These are phyloP conservation scores for Hemileia vastatrix DNA, from an alignment of 1,284 basidiomycete genomes.

Conservation along the genomic window DNA sequence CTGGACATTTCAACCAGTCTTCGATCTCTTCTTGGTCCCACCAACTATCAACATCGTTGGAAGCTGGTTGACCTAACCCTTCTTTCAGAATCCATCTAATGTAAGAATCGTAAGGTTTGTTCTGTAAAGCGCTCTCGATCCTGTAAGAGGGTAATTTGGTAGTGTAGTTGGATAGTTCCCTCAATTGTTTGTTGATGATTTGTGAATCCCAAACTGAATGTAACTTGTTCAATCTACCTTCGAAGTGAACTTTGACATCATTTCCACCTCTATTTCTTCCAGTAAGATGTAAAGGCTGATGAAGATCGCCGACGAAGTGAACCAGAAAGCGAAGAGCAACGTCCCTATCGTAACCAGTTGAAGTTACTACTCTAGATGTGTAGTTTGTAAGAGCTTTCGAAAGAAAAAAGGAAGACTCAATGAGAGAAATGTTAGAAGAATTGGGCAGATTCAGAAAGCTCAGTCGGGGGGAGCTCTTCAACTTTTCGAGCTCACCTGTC, in stretches of 20 bases:
- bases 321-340: conserved; percentile 74
- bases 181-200: conserved; percentile 69
- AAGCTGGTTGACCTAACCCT: conserved; percentile 49
- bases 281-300: conserved; percentile 79
- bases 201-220: conserved; percentile 77
- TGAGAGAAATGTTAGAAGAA: not conserved
- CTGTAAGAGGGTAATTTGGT: conserved; percentile 54
- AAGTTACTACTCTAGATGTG: conserved; percentile 26
- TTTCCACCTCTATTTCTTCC: conserved; percentile 79
- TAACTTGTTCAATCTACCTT: conserved; percentile 49
- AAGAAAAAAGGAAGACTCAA: conserved; percentile 10
- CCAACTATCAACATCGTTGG: conserved; percentile 26
- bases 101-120: conserved; percentile 76
- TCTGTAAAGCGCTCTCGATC: conserved; percentile 64
- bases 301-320: conserved; percentile 82
- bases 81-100: conserved; percentile 76
- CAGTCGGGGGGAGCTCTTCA: conserved; percentile 20
- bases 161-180: conserved; percentile 65
- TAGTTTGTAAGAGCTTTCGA: conserved; percentile 33
- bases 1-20: conserved; percentile 36
- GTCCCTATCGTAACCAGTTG: conserved; percentile 43
- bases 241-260: conserved; percentile 46
- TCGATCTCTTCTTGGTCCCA: conserved; percentile 26
- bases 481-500: conserved; percentile 40
- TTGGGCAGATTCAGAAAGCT: not conserved